Base-by-base conservation (phyloP, 1,284 basidiomycete genomes). In the Mycena sp. region DNA sequence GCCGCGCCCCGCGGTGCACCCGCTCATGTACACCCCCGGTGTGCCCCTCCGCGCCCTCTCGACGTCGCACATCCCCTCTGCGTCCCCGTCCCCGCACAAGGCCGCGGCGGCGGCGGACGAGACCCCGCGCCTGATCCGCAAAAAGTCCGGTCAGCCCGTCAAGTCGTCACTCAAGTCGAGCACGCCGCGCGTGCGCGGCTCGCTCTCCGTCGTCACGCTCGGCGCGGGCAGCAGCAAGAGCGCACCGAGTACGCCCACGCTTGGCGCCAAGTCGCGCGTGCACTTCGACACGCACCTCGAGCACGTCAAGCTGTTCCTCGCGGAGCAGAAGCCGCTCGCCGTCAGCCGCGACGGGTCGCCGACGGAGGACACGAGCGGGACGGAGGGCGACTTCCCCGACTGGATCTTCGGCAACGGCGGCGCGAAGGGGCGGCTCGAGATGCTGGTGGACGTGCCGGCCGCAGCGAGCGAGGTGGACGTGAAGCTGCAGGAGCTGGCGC, bases 271-370 rank as follows among this genome's bases (percentile, higher is more conserved):
- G 21, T 38, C 60, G 17, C 44, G 61, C 11, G 97, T 99, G 10
- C 95, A 98, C 73, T 99, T 99, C 69, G 94, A 98, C 78, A 77
- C 90, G 6, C 87, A 96, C 74, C 87, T 98, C 58, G 96, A 98
- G 76, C 91, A 91, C 65, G 92, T 99, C 70, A 96, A 96, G 78
- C 85, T 97, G 57, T 99, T 99, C 81, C 81, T 96, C 56, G 91
- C 95, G 28, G 92, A 95, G 77, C 96, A 98, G 77, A 94, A 95
- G 76, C 97, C 96, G 0, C 83, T 93, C 12, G 96, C 96, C 1
- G 96, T 99, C 17, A 94, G 92, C 21, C 87, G 96, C 51, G 91
- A 94, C 71, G 95, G 95, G 0, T 95, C 92, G 66, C 96, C 96
- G 2, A 92, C 91, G 11, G 88, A 89, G 56, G 89, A 92, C 69